Percentiles rank a stretch among this genome's conserved stretches.
Evolutionary conservation across 202 grass and related monocot species (phyloP).

Genomic region (Carex sylvatica): DNA sequence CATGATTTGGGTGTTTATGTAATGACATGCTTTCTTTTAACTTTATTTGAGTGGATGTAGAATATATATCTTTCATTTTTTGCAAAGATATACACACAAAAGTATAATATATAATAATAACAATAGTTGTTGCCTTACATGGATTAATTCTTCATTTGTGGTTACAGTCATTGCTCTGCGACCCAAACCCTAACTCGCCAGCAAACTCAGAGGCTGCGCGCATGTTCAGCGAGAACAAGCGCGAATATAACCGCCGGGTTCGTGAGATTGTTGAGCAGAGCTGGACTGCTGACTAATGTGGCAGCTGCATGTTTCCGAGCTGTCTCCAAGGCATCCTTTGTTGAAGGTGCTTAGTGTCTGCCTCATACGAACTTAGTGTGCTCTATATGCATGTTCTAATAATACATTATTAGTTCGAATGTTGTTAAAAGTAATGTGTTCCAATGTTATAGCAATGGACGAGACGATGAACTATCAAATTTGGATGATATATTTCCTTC

Average conservation of each 20-base stretch:
- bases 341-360: background rate
- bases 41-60: background rate
- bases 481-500: slow-evolving; percentile 1
- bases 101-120: slow-evolving; percentile 10
- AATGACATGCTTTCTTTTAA: background rate
- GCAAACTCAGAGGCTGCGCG: slow-evolving; percentile 83
- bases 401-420: slow-evolving; percentile 10
- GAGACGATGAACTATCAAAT: slow-evolving; percentile 18
- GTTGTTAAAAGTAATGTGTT: slow-evolving; percentile 14
- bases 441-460: slow-evolving; percentile 7
- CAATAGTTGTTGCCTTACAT: background rate
- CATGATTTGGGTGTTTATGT: background rate
- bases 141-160: slow-evolving; percentile 1
- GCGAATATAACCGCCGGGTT: slow-evolving; percentile 75
- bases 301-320: background rate
- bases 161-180: slow-evolving; percentile 76
- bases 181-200: slow-evolving; percentile 78
- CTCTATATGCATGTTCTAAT: slow-evolving; percentile 8
- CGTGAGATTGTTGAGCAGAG: slow-evolving; percentile 84
- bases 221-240: slow-evolving; percentile 88
- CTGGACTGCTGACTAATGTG: slow-evolving; percentile 75
- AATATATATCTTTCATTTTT: background rate
- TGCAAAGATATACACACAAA: background rate
- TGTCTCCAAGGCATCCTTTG: background rate
- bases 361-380: slow-evolving; percentile 32